These are phyloP conservation scores for Ogataea ramenticola DNA, from an alignment of 805 yeast species.

Conservation along the genomic window DNA sequence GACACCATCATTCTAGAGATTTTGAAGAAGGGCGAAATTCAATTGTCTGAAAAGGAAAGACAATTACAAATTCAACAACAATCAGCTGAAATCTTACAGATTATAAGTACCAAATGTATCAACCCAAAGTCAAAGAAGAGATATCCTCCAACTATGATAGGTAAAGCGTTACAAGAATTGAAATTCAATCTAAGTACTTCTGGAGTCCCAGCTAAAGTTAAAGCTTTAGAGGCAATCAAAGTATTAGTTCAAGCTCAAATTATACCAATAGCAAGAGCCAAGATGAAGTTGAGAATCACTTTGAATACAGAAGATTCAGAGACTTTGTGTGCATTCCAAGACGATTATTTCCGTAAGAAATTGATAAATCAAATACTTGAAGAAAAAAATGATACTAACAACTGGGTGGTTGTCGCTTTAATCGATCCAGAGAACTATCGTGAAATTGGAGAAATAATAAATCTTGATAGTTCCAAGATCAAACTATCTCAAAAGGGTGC, in stretches of 20 bases:
- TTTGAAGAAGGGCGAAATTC: constrained; percentile 86
- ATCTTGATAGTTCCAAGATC: constrained; percentile 31
- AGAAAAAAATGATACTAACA: constrained; percentile 18
- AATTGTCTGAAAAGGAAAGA: constrained; percentile 89
- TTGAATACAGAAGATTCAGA: constrained; percentile 48
- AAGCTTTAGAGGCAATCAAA: constrained; percentile 88
- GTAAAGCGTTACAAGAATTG: constrained; percentile 70
- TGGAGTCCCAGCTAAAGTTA: constrained; percentile 56
- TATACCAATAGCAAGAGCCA: constrained; percentile 90
- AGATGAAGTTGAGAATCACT: constrained; percentile 76
- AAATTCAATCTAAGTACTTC: constrained; percentile 62
- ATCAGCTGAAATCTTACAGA: constrained; percentile 74
- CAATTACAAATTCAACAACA: constrained; percentile 64
- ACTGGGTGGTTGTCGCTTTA: constrained; percentile 54
- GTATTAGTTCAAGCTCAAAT: constrained; percentile 69
- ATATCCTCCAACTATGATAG: constrained; percentile 92
- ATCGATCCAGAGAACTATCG: constrained; percentile 85
- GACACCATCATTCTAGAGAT: constrained; percentile 77
- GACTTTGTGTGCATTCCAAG: constrained; percentile 21
- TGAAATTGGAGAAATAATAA: constrained; percentile 55
- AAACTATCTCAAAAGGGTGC: constrained; percentile 43
- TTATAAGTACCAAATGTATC: constrained; percentile 83
- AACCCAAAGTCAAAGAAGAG: constrained; percentile 86
- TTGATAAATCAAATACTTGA: neutral
- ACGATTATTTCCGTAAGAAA: constrained; percentile 13